Evolutionary conservation across 208 protist species (phyloP).

Genomic region (Leishmania tarentolae): DNA sequence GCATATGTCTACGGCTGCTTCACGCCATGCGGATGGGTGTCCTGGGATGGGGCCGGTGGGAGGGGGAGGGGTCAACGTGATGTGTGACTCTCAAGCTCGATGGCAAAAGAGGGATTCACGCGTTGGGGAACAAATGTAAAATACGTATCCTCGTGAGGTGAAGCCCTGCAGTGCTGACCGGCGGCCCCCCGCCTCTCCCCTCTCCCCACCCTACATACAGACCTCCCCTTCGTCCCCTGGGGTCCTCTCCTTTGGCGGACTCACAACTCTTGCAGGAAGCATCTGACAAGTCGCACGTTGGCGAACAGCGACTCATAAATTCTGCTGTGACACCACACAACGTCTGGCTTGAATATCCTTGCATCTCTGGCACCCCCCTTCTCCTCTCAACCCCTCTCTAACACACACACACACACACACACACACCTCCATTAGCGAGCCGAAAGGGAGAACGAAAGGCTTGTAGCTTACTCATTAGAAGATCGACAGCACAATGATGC

Average conservation of each 20-base stretch:
- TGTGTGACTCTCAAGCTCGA: too few relatives aligned
- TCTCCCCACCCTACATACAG: background rate
- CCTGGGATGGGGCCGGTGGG: too few relatives aligned
- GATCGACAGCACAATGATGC: constrained; percentile 47
- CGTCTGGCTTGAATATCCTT: background rate
- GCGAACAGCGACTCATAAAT: background rate
- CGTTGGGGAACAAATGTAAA: too few relatives aligned
- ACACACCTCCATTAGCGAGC: background rate
- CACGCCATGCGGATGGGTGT: background rate
- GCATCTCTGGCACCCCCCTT: background rate
- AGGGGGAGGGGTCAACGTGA: background rate
- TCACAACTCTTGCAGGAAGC: background rate
- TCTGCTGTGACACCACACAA: background rate
- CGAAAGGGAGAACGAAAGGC: background rate
- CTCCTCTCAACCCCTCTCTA: background rate
- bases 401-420: background rate
- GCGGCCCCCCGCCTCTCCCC: background rate
- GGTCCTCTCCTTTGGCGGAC: too few relatives aligned
- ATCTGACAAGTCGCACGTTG: background rate
- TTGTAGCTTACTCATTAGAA: background rate
- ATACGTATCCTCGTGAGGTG: background rate
- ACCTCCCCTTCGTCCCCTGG: too few relatives aligned
- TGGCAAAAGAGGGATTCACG: too few relatives aligned
- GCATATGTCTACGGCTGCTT: background rate
- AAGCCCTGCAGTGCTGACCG: background rate